Evolutionary conservation across 2,329 filamentous ascomycete species (phyloP).

Genomic region (Arthrinium puccinioides): DNA sequence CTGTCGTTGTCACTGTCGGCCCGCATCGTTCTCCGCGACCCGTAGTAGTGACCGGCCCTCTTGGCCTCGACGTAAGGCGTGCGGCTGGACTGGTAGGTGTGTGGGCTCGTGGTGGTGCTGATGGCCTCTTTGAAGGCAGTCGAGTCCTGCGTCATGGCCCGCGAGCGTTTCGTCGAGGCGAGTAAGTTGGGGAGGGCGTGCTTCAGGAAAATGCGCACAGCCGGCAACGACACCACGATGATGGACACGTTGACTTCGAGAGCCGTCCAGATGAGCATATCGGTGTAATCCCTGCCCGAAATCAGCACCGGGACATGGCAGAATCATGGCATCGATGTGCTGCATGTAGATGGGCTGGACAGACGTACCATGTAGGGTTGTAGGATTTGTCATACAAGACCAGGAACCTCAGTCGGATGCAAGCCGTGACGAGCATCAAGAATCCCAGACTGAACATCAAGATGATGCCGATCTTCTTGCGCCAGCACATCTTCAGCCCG

Average conservation of each 20-base stretch:
- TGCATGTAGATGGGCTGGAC: background rate
- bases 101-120: too few species aligned
- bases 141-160: too few species aligned
- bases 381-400: slow-evolving; percentile 22
- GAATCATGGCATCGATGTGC: background rate
- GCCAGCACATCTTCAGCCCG: slow-evolving; percentile 19
- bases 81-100: too few species aligned
- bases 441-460: slow-evolving; percentile 30
- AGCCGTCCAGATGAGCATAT: slow-evolving; percentile 34
- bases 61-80: too few species aligned
- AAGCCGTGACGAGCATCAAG: slow-evolving; percentile 28
- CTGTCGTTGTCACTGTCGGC: too few species aligned
- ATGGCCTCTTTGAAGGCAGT: too few species aligned
- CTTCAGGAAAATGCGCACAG: slow-evolving; percentile 23
- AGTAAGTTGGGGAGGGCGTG: background rate
- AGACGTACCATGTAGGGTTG: slow-evolving; percentile 18
- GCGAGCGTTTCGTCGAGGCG: too few species aligned
- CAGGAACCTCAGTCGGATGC: slow-evolving; percentile 27
- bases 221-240: slow-evolving; percentile 32
- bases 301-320: background rate
- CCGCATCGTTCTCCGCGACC: too few species aligned
- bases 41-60: too few species aligned
- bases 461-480: slow-evolving; percentile 19
- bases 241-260: slow-evolving; percentile 34
- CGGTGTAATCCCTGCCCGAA: slow-evolving; percentile 14